phyloP scores from a whole-genome alignment of 2,329 filamentous ascomycete genomes.

The Aspergillus amoenus region DNA sequence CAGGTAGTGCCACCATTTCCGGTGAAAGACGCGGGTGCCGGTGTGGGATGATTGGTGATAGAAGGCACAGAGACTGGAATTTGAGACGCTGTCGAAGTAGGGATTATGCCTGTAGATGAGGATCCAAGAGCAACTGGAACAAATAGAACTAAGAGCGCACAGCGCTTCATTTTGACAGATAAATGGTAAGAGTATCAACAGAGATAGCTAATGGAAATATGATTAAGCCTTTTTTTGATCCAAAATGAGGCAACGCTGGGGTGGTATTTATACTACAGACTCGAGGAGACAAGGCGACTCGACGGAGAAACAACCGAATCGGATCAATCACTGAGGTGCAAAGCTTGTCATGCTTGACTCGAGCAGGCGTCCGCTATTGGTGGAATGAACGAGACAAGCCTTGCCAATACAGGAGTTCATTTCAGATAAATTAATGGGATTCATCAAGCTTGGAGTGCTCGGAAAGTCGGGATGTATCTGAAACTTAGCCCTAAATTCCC shows the following conservation, averaged over 20 bases:
- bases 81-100: background rate
- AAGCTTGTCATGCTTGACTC: background rate
- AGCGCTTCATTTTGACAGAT: slow-evolving; percentile 21
- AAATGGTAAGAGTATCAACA: background rate
- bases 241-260: too few relatives aligned
- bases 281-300: background rate
- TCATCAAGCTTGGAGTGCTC: too few relatives aligned
- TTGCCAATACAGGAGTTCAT: slow-evolving; percentile 2
- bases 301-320: background rate
- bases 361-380: background rate
- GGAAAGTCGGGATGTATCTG: background rate
- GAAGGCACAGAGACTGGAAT: background rate
- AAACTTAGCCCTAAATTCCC: background rate
- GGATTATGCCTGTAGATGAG: background rate
- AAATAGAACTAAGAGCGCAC: slow-evolving; percentile 24
- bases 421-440: background rate
- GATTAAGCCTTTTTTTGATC: background rate
- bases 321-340: background rate
- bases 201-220: background rate
- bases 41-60: background rate
- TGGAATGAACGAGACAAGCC: background rate
- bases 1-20: slow-evolving; percentile 21
- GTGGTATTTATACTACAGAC: background rate
- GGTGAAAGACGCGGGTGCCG: background rate
- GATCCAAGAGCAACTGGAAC: slow-evolving; percentile 19